Percentiles rank a stretch among this genome's conserved stretches.
These are phyloP conservation scores for Calocybe gangraenosa DNA, from an alignment of 768 basidiomycete genomes.

Conservation along the genomic window DNA sequence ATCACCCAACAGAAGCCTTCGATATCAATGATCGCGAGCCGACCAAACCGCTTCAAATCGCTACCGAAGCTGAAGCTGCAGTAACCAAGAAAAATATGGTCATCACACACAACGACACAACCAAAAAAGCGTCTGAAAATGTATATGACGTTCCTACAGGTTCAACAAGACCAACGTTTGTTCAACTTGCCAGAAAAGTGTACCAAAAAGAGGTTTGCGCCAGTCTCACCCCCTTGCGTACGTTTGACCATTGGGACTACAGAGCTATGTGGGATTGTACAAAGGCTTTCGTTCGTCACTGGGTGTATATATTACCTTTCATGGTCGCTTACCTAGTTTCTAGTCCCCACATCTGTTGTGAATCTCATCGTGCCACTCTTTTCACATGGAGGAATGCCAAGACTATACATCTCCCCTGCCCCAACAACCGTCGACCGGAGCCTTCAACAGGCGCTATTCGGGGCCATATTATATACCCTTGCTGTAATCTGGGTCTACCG, in stretches of 20 bases:
- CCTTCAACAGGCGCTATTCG: slow-evolving; percentile 5
- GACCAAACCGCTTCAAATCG: too few relatives aligned
- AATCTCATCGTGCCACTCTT: slow-evolving; percentile 6
- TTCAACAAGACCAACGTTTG: too few relatives aligned
- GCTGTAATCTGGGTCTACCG: slow-evolving; percentile 16
- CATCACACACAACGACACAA: background rate
- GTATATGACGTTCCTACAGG: too few relatives aligned
- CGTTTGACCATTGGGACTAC: background rate
- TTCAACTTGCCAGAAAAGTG: too few relatives aligned
- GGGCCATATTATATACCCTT: slow-evolving; percentile 13
- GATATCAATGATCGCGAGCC: slow-evolving; percentile 5
- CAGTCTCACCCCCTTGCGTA: background rate
- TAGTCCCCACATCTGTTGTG: slow-evolving; percentile 14
- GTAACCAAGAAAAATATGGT: background rate
- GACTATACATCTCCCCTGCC: slow-evolving; percentile 19
- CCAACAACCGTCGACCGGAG: slow-evolving; percentile 7
- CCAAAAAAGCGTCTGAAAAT: background rate
- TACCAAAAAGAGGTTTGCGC: slow-evolving; percentile 11
- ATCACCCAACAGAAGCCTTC: slow-evolving; percentile 11
- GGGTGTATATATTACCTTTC: background rate
- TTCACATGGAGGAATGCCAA: background rate
- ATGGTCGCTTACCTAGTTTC: background rate
- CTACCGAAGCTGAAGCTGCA: too few relatives aligned
- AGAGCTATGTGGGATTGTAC: slow-evolving; percentile 15
- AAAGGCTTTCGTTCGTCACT: slow-evolving; percentile 15